Base-by-base conservation (phyloP, 1,284 basidiomycete species). In the Boletus sp. region DNA sequence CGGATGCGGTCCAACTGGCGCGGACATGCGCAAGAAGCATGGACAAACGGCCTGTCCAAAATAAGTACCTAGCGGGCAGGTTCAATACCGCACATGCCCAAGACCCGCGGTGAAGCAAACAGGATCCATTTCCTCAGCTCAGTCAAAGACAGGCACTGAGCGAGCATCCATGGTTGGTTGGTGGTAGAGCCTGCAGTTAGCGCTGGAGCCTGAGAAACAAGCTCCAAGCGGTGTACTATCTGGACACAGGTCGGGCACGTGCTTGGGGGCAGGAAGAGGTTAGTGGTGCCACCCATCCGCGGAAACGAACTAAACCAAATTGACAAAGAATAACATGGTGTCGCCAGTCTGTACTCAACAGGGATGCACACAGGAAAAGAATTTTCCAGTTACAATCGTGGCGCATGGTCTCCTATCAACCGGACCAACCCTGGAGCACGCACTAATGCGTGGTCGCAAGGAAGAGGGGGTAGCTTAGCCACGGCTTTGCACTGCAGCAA, bases 21-120 rank as follows among this genome's bases (percentile, higher is more conserved):
- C 52, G 53, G 52, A 59, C 61, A 62, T 57, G 61, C 51, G 50
- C 49, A 51, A 4, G 43, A 57, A 46, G 64, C 61, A 44, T 66
- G 61, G 51, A n/a, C n/a, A n/a, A n/a, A n/a, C 47, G 45, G 56
- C 25, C 34, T 39, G 26, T 44, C 30, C n/a, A 10, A 26, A 26
- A 26, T 26, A 26, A 26, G 30, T 32, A n/a, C 30, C 30, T n/a
- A 32, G n/a, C 13, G 13, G 8, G 29, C 29, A 16, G 30, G 8
- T 16, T 30, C 37, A 29, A 32, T n/a, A n/a, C n/a, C 17, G 44
- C 62, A 61, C 58, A 53, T 61, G 61, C 25, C 23, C 13, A 22
- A n/a, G 9, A 19, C 30, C 37, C 26, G 27, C 20, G 22, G 17
- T n/a, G 6, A 44, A 37, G 14, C 33, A 5, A 44, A 22, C 25